Evolutionary conservation across 2,329 filamentous ascomycete species (phyloP), one percentile per base, ranked within the genome.

Genomic region (Eutypa lata): DNA sequence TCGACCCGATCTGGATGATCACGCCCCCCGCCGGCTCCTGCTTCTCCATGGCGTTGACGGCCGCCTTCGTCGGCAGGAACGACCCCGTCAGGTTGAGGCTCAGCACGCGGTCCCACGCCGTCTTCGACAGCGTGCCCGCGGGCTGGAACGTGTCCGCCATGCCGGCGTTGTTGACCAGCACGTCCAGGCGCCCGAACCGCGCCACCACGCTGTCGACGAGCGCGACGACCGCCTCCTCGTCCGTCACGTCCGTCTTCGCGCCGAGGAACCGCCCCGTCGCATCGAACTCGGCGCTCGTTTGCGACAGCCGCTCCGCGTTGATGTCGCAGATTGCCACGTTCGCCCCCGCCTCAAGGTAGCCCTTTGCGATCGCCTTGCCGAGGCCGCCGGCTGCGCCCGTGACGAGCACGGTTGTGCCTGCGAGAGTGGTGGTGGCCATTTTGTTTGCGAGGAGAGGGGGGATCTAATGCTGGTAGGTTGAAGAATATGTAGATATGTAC

Each of bases 121-220:
- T 66, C 53, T 71, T 70, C 19, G 76, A 70, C 48, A 76, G 64
- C 7, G 72, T 71, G 16, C 76, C 81, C 0, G 77, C 77, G 0
- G 79, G 75, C 43, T 80, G 76, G 57, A 84, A 82, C 26, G 67
- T 70, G 61, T 85, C 82, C 70, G 82, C 79, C 52, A 84, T 72
- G 21, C 77, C 82, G 10, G 81, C 81, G 55, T 80, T 81, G 68
- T 83, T 83, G 61, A 84, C 66, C 5, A 86, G 69, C n/a, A 83
- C 70, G 64, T 86, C 82, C 18, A 82, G 64, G n/a, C 71, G 69
- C 26, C 72, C 73, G 55, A 78, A 80, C 19, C 53, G 57, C 28
- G 52, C 26, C 1, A 50, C 46, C 28, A 47, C 56, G 19, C 54
- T 57, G 28, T 55, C 57, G 42, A 73, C 57, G 35, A 73, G 64